Evolutionary conservation across 2,329 filamentous ascomycete species (phyloP).

Genomic region (Verticillium nonalfalfae): DNA sequence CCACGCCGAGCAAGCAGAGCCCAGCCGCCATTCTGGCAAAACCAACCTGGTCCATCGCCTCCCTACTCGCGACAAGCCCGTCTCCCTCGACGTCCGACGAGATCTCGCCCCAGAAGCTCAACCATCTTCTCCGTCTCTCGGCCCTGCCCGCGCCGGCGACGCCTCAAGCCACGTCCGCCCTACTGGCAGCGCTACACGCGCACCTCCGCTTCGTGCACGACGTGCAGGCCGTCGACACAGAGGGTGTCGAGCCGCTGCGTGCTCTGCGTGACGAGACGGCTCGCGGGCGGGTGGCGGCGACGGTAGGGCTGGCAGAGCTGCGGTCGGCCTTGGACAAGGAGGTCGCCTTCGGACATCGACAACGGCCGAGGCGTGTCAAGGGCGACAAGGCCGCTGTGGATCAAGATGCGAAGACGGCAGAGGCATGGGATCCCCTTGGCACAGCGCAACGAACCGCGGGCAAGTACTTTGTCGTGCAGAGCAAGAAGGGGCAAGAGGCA

Average conservation of each 20-base stretch:
- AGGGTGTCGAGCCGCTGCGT: conserved; percentile 64
- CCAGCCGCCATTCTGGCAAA: conserved; percentile 41
- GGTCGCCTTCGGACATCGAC: conserved; percentile 50
- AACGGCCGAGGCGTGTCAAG: conserved; percentile 32
- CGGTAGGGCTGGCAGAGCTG: conserved; percentile 53
- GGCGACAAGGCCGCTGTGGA: conserved; percentile 14
- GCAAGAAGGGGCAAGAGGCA: conserved; percentile 26
- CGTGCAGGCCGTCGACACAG: conserved; percentile 73
- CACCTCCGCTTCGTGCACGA: conserved; percentile 90
- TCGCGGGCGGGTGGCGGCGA: conserved; percentile 45
- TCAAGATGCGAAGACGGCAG: conserved; percentile 28
- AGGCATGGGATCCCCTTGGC: conserved; percentile 66
- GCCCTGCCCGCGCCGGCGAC: conserved; percentile 70
- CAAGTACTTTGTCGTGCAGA: conserved; percentile 72
- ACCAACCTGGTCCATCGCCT: conserved; percentile 79
- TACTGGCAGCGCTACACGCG: conserved; percentile 69
- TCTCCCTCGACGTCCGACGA: conserved; percentile 24
- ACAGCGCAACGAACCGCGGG: conserved; percentile 61
- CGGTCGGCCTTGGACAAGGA: conserved; percentile 53
- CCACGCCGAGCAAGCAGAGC: conserved; percentile 1
- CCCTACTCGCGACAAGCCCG: conserved; percentile 48
- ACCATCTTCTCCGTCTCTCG: conserved; percentile 82
- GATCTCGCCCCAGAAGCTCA: conserved; percentile 63
- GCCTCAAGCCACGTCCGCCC: conserved; percentile 55
- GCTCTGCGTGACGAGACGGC: conserved; percentile 76